Base-by-base conservation (phyloP, 768 basidiomycete genomes). In the Rubroboletus pulcherrimus region DNA sequence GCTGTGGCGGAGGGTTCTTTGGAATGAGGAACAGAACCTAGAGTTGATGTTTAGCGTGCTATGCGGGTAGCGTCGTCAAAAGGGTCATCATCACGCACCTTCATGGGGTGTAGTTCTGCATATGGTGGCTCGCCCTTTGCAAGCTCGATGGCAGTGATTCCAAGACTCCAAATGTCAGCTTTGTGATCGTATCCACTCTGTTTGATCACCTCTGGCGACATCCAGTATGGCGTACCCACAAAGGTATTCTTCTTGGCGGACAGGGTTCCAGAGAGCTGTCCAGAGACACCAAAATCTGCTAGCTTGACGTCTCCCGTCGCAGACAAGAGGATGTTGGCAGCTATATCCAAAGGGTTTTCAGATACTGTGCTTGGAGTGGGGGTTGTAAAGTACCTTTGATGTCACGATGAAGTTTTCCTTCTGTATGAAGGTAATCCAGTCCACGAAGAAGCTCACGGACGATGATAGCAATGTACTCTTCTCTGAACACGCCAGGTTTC, bases 171-270 rank as follows among this genome's bases (percentile, higher is more conserved):
- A 47, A 99, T 98, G 72, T 99, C 97, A 15, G 97, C 97, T 69
- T 98, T 98, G 71, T 95, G 90, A 66, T 98, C 97, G 73, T 99
- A 99, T 5, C 97, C 97, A 54, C 93, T 96, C 74, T 99, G 97
- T 71, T 98, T 98, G 77, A 99, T 99, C 24, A 98, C 95, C 69
- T 99, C 97, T 7, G 97, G 97, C 7, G 93, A 93, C 97, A 99
- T 99, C 97, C 97, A 99, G 69, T 98, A 99, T 4, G 96, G 96
- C 17, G 96, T 95, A 30, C 93, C 93, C 33, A 96, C 96, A 69
- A 95, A 98, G 1, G 96, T 99, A 64, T 99, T 98, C 82, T 98
- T 94, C 82, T 93, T 93, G 19, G 91, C 91, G 11, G 89, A 91
- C 42, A 95, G 75, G 2, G 91, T 95, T 4, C 93, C 93, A 21